A percentile compares a stretch with the other conserved stretches of the same genome.
These are phyloP conservation scores for Pseudomonodictys pantanalensis DNA, from an alignment of 495 filamentous ascomycete genomes.

Conservation along the genomic window DNA sequence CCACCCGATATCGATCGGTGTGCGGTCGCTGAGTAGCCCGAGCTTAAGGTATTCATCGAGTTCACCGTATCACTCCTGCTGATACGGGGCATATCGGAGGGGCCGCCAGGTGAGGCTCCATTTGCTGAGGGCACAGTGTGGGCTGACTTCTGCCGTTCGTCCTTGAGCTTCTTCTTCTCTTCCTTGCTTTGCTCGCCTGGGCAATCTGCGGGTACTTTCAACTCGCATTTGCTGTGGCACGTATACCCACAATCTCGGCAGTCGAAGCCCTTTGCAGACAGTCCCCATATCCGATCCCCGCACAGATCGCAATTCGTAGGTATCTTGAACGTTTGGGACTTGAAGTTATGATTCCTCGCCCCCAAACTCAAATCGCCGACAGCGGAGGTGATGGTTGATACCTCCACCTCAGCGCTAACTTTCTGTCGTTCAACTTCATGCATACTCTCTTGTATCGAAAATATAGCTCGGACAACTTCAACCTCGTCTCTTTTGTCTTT, in stretches of 20 bases:
- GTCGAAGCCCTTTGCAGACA: constrained; percentile 92
- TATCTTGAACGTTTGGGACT: constrained; percentile 95
- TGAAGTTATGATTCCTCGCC: constrained; percentile 92
- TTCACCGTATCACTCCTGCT: constrained; percentile 71
- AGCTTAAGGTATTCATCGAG: constrained; percentile 82
- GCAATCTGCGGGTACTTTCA: constrained; percentile 96
- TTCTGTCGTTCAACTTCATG: constrained; percentile 85
- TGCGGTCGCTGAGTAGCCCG: constrained; percentile 79
- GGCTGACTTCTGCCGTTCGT: constrained; percentile 74
- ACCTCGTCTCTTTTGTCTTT: constrained; percentile 83
- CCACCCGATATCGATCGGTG: constrained; percentile 66
- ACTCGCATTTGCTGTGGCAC: constrained; percentile 97
- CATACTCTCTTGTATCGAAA: constrained; percentile 75
- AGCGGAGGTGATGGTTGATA: constrained; percentile 75
- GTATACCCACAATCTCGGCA: constrained; percentile 96
- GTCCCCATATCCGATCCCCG: constrained; percentile 92
- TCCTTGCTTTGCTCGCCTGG: constrained; percentile 92
- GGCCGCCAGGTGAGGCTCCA: constrained; percentile 40
- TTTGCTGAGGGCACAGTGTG: constrained; percentile 48
- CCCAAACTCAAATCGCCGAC: constrained; percentile 91
- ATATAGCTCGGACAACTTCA: constrained; percentile 69
- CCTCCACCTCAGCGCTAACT: constrained; percentile 86
- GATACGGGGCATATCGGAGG: constrained; percentile 52
- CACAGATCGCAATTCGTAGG: constrained; percentile 98
- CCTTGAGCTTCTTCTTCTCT: constrained; percentile 87